A percentile compares a stretch with the other conserved stretches of the same genome.
phyloP scores from a whole-genome alignment of 2,329 filamentous ascomycete species.

The Claviceps maximensis region DNA sequence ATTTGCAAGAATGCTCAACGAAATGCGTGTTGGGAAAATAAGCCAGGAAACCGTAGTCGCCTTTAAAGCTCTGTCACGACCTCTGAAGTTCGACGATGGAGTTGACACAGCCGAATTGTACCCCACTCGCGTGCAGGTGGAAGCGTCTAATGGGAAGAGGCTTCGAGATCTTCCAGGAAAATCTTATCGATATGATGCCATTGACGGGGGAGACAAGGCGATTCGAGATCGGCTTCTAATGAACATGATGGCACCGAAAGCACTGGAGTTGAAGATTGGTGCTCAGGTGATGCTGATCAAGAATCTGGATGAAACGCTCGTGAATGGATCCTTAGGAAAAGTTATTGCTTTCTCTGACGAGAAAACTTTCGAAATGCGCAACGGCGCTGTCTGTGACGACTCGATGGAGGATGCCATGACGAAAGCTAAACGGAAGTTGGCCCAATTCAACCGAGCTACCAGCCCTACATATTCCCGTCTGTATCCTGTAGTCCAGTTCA shows the following conservation, averaged over 20 bases:
- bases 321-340: conserved; percentile 87
- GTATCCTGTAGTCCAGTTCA: conserved; percentile 78
- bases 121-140: conserved; percentile 80
- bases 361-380: conserved; percentile 24
- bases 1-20: conserved; percentile 92
- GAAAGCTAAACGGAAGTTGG: conserved; percentile 44
- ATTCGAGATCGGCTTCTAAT: conserved; percentile 64
- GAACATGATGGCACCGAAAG: conserved; percentile 87
- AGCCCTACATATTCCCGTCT: conserved; percentile 37
- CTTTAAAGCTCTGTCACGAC: conserved; percentile 62
- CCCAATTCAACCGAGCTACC: conserved; percentile 30
- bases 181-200: conserved; percentile 53
- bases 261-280: conserved; percentile 71
- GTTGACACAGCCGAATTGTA: conserved; percentile 74
- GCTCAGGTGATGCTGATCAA: conserved; percentile 99
- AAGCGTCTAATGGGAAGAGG: conserved; percentile 65
- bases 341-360: conserved; percentile 40
- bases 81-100: conserved; percentile 58
- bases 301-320: conserved; percentile 85
- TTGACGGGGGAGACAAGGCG: conserved; percentile 60
- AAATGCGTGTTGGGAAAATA: conserved; percentile 84
- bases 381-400: conserved; percentile 31
- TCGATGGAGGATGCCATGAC: conserved; percentile 26
- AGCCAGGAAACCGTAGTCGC: conserved; percentile 60
- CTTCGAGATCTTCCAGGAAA: conserved; percentile 61